Evolutionary conservation across 257 asterid genomes (phyloP).

Genomic region (Solanum microdontum): DNA sequence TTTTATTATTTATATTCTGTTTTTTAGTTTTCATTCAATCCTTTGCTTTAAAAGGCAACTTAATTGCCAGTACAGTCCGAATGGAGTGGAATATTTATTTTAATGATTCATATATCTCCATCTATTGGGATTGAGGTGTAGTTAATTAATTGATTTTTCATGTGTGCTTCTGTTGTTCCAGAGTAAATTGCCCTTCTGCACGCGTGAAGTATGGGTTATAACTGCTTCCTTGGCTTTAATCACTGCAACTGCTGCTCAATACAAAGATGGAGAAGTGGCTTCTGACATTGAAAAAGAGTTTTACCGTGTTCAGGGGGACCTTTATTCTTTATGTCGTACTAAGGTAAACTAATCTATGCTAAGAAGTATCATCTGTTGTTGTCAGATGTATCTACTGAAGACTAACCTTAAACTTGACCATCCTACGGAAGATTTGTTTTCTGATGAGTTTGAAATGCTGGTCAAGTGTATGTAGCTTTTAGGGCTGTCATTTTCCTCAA

Average conservation of each 20-base stretch:
- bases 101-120: neutral
- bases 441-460: neutral
- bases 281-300: slow-evolving; percentile 86
- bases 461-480: neutral
- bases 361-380: neutral
- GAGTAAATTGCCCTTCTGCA: slow-evolving; percentile 80
- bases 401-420: neutral
- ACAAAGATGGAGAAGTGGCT: slow-evolving; percentile 59
- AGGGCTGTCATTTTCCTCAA: slow-evolving; percentile 1
- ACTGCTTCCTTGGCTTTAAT: slow-evolving; percentile 85
- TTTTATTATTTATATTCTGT: slow-evolving; percentile 3
- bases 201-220: slow-evolving; percentile 98
- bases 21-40: slow-evolving; percentile 4
- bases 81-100: neutral
- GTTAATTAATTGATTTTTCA: neutral
- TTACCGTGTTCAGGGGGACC: slow-evolving; percentile 85
- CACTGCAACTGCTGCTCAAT: slow-evolving; percentile 58
- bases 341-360: slow-evolving; percentile 43
- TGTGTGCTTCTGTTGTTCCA: slow-evolving; percentile 19
- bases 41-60: neutral
- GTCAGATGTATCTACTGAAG: neutral
- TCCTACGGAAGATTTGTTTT: neutral
- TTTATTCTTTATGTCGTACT: slow-evolving; percentile 78
- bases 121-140: neutral
- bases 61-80: neutral